Evolutionary conservation across 495 filamentous ascomycete species (phyloP).

Genomic region (Choiromyces venosus): DNA sequence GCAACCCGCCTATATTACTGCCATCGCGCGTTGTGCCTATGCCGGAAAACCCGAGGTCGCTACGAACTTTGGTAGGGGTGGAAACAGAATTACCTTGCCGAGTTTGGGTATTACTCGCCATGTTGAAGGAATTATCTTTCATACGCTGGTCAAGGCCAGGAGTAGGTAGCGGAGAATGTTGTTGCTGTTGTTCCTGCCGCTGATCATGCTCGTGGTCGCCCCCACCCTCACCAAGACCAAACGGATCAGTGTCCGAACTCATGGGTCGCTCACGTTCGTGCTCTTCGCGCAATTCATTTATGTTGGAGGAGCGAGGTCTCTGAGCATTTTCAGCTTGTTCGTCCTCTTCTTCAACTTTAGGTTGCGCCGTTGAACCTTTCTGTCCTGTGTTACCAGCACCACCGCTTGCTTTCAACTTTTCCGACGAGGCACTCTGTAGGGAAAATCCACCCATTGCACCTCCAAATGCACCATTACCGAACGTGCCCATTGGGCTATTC

Average conservation of each 20-base stretch:
- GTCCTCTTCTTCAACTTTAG: conserved; percentile 38
- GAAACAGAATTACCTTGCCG: conserved; percentile 40
- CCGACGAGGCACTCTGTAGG: conserved; percentile 34
- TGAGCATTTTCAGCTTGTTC: conserved; percentile 47
- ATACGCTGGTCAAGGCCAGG: conserved; percentile 56
- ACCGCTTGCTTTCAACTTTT: conserved; percentile 32
- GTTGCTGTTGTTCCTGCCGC: conserved; percentile 45
- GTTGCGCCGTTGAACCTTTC: conserved; percentile 45
- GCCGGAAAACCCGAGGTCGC: conserved; percentile 77
- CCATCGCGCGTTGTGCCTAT: conserved; percentile 60
- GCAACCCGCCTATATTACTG: conserved; percentile 48
- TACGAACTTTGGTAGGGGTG: conserved; percentile 40
- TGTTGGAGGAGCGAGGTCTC: conserved; percentile 42
- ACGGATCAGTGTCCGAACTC: conserved; percentile 72
- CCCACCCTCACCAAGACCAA: conserved; percentile 52
- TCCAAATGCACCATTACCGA: conserved; percentile 40
- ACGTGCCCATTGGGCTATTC: conserved; percentile 42
- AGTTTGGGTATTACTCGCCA: conserved; percentile 42
- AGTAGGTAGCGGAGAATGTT: conserved; percentile 43
- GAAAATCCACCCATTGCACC: conserved; percentile 42
- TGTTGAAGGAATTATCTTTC: conserved; percentile 48
- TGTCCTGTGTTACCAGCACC: conserved; percentile 18
- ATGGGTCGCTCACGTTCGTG: conserved; percentile 55
- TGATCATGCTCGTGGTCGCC: conserved; percentile 60
- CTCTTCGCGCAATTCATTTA: conserved; percentile 44